Evolutionary conservation across 2,329 filamentous ascomycete species (phyloP).

Genomic region (Fusarium nematophilum): DNA sequence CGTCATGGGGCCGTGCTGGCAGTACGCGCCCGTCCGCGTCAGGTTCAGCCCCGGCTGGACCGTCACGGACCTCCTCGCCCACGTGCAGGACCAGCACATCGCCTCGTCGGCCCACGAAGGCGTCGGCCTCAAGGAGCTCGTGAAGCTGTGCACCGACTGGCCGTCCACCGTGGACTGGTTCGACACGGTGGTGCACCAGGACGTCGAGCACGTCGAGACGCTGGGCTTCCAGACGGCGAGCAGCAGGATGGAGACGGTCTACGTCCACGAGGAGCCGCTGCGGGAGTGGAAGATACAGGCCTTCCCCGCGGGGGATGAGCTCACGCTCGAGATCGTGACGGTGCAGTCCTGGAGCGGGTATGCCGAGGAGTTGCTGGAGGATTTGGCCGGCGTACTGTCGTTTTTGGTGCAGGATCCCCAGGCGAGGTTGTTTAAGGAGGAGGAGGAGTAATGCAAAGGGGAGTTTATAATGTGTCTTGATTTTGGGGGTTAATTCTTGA

Average conservation of each 20-base stretch:
- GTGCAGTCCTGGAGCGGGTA: conserved; percentile 66
- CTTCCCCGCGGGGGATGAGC: conserved; percentile 63
- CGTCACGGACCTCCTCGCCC: conserved; percentile 62
- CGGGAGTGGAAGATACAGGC: conserved; percentile 71
- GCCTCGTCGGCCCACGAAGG: conserved; percentile 66
- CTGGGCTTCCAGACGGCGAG: conserved; percentile 54
- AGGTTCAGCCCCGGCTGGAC: conserved; percentile 63
- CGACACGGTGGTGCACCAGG: conserved; percentile 69
- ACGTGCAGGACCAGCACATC: conserved; percentile 68
- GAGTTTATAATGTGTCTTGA: neutral
- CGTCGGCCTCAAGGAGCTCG: conserved; percentile 66
- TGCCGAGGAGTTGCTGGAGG: conserved; percentile 62
- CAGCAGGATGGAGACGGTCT: conserved; percentile 66
- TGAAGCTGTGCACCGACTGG: conserved; percentile 60
- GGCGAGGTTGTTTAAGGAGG: conserved; percentile 31
- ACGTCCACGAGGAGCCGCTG: conserved; percentile 67
- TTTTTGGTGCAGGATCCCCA: conserved; percentile 22
- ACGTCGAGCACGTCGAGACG: conserved; percentile 70
- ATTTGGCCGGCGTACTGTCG: conserved; percentile 53
- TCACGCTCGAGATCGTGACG: conserved; percentile 70
- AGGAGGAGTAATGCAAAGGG: neutral
- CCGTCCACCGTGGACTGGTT: conserved; percentile 54
- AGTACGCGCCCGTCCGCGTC: conserved; percentile 73
- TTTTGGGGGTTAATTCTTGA: neutral
- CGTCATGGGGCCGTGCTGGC: conserved; percentile 74